Percentiles rank a stretch among this genome's conserved stretches.
Conservation (phyloP, 1,284 basidiomycete species). For the Malassezia restricta region DNA sequence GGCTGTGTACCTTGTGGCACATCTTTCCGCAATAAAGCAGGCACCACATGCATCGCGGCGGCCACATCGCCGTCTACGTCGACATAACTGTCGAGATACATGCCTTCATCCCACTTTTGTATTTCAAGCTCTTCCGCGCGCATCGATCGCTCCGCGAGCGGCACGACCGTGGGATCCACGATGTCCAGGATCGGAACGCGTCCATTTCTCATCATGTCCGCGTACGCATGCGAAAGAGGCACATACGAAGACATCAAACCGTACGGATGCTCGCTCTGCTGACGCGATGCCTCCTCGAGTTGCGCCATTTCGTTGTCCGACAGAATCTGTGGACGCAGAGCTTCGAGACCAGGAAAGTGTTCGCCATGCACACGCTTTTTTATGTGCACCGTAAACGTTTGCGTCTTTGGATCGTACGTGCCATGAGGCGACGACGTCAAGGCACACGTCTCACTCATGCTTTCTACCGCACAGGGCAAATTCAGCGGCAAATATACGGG, state of each 20-base stretch:
- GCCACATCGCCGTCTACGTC: conserved; percentile 16
- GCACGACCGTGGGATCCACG: not conserved
- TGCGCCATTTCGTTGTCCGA: conserved; percentile 1
- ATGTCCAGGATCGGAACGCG: conserved; percentile 9
- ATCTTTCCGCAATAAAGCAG: not conserved
- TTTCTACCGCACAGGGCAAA: conserved; percentile 1
- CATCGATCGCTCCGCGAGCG: not conserved
- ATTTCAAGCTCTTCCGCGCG: conserved; percentile 6
- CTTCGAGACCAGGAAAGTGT: conserved; percentile 1
- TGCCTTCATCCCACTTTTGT: conserved; percentile 21
- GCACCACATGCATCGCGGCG: conserved; percentile 1
- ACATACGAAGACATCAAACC: not conserved
- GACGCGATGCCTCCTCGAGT: conserved; percentile 3
- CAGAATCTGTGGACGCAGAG: conserved; percentile 7
- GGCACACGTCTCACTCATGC: not conserved
- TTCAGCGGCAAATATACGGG: conserved; percentile 11
- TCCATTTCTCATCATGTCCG: not conserved
- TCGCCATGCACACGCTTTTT: not conserved
- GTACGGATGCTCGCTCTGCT: not conserved
- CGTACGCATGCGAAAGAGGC: not conserved
- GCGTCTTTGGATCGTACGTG: not conserved
- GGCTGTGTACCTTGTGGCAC: not conserved
- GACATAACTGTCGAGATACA: conserved; percentile 8
- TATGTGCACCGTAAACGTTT: not conserved
- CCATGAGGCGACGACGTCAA: not conserved